These are phyloP conservation scores for Fomitopsis schrenkii DNA, from an alignment of 1,284 basidiomycete genomes.

Conservation along the genomic window DNA sequence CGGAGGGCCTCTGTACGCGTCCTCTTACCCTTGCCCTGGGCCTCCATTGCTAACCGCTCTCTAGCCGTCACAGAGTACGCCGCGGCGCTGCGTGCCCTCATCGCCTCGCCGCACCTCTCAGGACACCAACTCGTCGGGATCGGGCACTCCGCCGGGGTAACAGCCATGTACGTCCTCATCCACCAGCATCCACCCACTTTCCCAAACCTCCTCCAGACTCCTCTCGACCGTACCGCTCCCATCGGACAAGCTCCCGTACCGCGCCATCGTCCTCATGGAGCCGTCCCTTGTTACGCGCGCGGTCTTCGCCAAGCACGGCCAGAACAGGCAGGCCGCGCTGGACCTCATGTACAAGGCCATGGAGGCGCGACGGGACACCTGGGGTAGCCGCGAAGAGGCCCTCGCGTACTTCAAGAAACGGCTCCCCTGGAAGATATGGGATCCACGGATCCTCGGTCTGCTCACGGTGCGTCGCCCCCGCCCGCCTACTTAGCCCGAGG, in stretches of 20 bases:
- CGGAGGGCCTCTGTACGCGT: conserved; percentile 12
- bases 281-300: conserved; percentile 11
- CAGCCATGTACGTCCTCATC: conserved; percentile 11
- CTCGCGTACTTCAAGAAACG: conserved; percentile 12
- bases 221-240: not conserved
- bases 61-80: conserved; percentile 16
- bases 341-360: conserved; percentile 6
- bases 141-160: conserved; percentile 23
- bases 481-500: not conserved
- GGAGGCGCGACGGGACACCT: conserved; percentile 10
- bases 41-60: not conserved
- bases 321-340: conserved; percentile 9
- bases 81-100: conserved; percentile 12
- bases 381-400: conserved; percentile 12
- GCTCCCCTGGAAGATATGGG: conserved; percentile 16
- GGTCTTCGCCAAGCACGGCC: conserved; percentile 7
- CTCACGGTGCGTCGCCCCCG: conserved; percentile 6
- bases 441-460: conserved; percentile 11
- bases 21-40: not conserved
- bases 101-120: conserved; percentile 9
- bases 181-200: not conserved
- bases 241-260: not conserved
- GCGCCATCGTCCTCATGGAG: conserved; percentile 14
- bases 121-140: conserved; percentile 18
- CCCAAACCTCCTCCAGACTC: not conserved